Evolutionary conservation across 805 yeast genomes (phyloP).

Genomic region (Ogataea pini): DNA sequence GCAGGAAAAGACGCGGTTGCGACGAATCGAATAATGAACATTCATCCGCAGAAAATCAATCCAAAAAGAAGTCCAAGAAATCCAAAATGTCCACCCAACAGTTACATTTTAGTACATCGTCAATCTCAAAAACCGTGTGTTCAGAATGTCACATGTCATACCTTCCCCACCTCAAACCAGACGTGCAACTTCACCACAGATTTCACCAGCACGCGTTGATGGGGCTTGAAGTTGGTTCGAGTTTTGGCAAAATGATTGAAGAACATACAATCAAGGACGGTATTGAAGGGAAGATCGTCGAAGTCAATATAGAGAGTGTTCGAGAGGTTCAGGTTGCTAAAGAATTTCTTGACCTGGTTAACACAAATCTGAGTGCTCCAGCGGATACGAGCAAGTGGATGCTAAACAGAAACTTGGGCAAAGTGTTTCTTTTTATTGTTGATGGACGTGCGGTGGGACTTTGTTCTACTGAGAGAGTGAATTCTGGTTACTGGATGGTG

Average conservation of each 20-base stretch:
- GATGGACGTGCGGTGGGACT: slow-evolving; percentile 52
- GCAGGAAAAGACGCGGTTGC: neutral
- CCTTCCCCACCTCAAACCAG: slow-evolving; percentile 41
- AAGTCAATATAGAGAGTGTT: slow-evolving; percentile 35
- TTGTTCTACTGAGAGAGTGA: slow-evolving; percentile 51
- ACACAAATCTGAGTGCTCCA: slow-evolving; percentile 63
- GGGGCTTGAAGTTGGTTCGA: slow-evolving; percentile 19
- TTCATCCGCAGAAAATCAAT: neutral
- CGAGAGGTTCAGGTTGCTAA: slow-evolving; percentile 38
- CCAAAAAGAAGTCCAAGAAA: slow-evolving; percentile 1
- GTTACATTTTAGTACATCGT: slow-evolving; percentile 20
- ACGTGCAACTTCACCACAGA: slow-evolving; percentile 47
- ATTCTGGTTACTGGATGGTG: slow-evolving; percentile 60
- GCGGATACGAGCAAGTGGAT: slow-evolving; percentile 26
- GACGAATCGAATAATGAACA: neutral
- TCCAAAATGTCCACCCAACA: slow-evolving; percentile 13
- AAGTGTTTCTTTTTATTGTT: slow-evolving; percentile 51
- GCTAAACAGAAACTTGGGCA: slow-evolving; percentile 36
- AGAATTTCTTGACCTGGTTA: slow-evolving; percentile 53
- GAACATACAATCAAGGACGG: slow-evolving; percentile 9
- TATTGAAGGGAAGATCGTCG: slow-evolving; percentile 30
- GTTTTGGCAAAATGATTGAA: slow-evolving; percentile 13
- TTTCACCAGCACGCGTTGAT: slow-evolving; percentile 50
- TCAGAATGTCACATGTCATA: slow-evolving; percentile 56
- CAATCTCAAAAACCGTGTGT: slow-evolving; percentile 38